Percentiles rank a stretch among this genome's conserved stretches.
These are phyloP conservation scores for Neurospora sp. DNA, from an alignment of 495 filamentous ascomycete genomes.

Conservation along the genomic window DNA sequence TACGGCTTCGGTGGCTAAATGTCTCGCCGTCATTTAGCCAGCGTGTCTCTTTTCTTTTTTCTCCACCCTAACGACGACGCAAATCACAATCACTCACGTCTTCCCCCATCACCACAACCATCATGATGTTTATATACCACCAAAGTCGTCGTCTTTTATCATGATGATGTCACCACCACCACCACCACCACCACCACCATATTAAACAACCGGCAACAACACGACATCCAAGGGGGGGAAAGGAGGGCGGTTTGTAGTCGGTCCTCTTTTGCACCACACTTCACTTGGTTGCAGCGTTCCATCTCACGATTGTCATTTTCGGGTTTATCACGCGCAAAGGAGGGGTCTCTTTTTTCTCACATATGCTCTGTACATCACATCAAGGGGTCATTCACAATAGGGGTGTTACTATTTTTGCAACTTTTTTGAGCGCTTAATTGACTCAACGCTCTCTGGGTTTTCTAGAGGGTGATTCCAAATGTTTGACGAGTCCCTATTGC, in stretches of 20 bases:
- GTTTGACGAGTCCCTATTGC: not conserved
- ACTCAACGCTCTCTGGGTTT: not conserved
- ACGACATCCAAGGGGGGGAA: not conserved
- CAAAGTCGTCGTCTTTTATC: not conserved
- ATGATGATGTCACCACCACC: not conserved
- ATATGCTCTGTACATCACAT: not conserved
- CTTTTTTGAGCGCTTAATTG: constrained; percentile 1
- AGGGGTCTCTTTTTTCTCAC: not conserved
- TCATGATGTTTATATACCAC: constrained; percentile 1
- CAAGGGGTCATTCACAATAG: not conserved
- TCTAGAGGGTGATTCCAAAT: not conserved
- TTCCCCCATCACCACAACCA: not conserved
- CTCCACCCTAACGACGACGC: constrained; percentile 1
- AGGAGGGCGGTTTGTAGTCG: not conserved
- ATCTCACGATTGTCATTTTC: not conserved
- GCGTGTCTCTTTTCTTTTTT: constrained; percentile 1
- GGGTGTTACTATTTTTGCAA: not conserved
- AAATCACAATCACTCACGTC: not conserved
- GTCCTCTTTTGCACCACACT: not conserved
- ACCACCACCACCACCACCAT: not conserved
- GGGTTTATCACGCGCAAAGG: not conserved
- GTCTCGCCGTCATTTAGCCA: not conserved
- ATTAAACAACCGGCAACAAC: not conserved
- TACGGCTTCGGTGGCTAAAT: constrained; percentile 95
- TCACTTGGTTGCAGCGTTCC: not conserved